These are phyloP conservation scores for Serendipita sp. DNA, from an alignment of 768 basidiomycete species.

Conservation along the genomic window DNA sequence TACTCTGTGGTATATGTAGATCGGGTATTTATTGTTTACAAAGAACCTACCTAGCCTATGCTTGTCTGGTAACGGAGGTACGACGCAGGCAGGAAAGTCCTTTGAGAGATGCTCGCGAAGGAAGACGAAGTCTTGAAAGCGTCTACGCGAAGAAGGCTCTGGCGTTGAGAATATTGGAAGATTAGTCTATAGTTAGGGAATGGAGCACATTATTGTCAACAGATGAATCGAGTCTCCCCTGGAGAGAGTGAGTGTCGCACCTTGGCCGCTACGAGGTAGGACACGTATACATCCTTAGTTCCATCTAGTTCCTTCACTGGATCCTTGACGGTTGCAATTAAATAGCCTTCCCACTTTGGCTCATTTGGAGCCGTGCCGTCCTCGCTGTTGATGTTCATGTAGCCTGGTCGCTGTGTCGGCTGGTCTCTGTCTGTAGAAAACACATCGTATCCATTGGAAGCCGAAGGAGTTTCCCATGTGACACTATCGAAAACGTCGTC, in stretches of 20 bases:
- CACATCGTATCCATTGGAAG: slow-evolving; percentile 34
- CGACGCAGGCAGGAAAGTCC: slow-evolving; percentile 96
- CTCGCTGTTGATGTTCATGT: slow-evolving; percentile 46
- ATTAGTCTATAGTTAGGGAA: slow-evolving; percentile 50
- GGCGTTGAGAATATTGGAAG: slow-evolving; percentile 67
- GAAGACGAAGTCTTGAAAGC: slow-evolving; percentile 97
- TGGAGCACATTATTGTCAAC: not conserved
- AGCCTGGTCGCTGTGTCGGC: slow-evolving; percentile 43
- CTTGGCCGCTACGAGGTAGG: slow-evolving; percentile 80
- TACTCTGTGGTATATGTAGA: slow-evolving; percentile 46
- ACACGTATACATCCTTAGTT: slow-evolving; percentile 93
- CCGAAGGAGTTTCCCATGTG: slow-evolving; percentile 69
- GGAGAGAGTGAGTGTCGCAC: slow-evolving; percentile 27
- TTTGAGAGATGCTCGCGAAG: slow-evolving; percentile 72
- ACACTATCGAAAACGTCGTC: slow-evolving; percentile 87
- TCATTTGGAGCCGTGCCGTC: slow-evolving; percentile 54
- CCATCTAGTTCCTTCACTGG: slow-evolving; percentile 93
- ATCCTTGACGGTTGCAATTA: slow-evolving; percentile 71
- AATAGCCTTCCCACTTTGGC: slow-evolving; percentile 83
- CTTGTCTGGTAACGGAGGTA: slow-evolving; percentile 91
- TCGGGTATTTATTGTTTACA: not conserved
- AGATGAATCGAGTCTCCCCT: not conserved
- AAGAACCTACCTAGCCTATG: slow-evolving; percentile 63
- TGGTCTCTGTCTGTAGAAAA: slow-evolving; percentile 21
- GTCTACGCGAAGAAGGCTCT: slow-evolving; percentile 62